Conservation (phyloP, 2,329 filamentous ascomycete species). For the Clonostachys sp. region DNA sequence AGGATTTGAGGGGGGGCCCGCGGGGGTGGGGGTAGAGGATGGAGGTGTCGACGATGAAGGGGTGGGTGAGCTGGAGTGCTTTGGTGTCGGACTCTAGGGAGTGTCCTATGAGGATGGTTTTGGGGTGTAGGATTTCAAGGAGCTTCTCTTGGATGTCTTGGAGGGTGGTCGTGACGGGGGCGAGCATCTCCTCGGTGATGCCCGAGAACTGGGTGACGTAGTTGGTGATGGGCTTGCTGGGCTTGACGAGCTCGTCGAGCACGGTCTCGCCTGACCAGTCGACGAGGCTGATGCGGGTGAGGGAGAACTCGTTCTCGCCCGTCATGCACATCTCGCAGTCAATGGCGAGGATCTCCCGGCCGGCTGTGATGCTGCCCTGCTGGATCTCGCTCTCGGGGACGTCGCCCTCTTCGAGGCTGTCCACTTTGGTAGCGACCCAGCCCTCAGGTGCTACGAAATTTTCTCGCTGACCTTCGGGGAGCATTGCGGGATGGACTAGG, state of each 20-base stretch:
- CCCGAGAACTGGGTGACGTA: constrained; percentile 91
- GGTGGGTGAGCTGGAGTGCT: constrained; percentile 81
- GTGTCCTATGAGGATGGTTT: constrained; percentile 73
- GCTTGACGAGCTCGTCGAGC: constrained; percentile 89
- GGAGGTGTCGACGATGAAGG: constrained; percentile 89
- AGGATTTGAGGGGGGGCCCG: constrained; percentile 84
- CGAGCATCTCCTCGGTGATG: constrained; percentile 82
- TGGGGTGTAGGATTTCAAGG: constrained; percentile 65
- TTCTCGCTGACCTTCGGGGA: constrained; percentile 51
- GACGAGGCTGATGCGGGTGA: constrained; percentile 85
- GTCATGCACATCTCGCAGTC: constrained; percentile 99
- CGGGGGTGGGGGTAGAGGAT: constrained; percentile 87
- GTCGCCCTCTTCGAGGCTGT: constrained; percentile 59
- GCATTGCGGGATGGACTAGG: constrained; percentile 73
- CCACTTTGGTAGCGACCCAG: constrained; percentile 78
- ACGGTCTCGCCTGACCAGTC: constrained; percentile 80
- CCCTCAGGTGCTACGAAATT: constrained; percentile 56
- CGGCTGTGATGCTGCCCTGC: constrained; percentile 77
- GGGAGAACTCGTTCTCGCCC: constrained; percentile 70
- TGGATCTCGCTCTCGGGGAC: constrained; percentile 69
- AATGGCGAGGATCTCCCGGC: constrained; percentile 72
- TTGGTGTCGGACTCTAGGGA: constrained; percentile 80
- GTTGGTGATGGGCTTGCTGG: constrained; percentile 80
- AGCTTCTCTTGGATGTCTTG: constrained; percentile 77
- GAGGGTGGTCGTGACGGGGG: constrained; percentile 77